phyloP scores from a whole-genome alignment of 305 asterid species.

The Fraxinus xanthoxyloides region DNA sequence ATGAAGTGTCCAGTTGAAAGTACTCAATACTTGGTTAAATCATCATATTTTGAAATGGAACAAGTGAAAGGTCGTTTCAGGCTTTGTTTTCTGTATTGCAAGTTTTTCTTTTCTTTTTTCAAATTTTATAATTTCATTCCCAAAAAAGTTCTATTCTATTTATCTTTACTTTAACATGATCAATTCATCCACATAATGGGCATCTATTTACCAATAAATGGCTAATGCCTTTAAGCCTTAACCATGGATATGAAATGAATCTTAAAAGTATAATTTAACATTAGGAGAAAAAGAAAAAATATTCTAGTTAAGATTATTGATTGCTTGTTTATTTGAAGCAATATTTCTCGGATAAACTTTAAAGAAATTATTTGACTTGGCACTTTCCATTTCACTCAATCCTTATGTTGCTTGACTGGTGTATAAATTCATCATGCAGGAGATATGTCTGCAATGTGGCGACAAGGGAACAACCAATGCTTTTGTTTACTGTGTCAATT shows the following conservation, averaged over 20 bases:
- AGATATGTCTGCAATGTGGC: slow-evolving; percentile 43
- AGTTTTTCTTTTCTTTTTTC: background rate
- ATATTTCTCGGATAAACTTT: background rate
- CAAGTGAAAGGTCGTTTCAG: background rate
- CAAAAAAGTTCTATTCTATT: background rate
- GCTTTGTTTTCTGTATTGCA: background rate
- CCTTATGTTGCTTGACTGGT: background rate
- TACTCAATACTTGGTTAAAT: background rate
- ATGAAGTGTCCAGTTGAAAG: background rate
- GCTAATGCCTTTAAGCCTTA: background rate
- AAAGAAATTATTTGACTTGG: background rate
- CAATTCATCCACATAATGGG: background rate
- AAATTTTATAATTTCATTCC: background rate
- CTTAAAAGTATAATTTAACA: background rate
- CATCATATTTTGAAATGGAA: background rate
- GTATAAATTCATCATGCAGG: slow-evolving; percentile 14
- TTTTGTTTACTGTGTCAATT: slow-evolving; percentile 56
- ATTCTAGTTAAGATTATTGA: background rate
- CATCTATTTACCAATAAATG: background rate
- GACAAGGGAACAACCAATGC: slow-evolving; percentile 52
- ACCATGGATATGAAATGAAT: background rate
- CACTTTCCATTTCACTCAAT: background rate
- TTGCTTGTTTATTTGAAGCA: background rate
- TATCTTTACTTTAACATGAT: background rate
- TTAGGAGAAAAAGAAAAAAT: background rate